Evolutionary conservation across 176 grass and related monocot species (phyloP), one percentile per base, ranked within the genome.

Genomic region (Lolium rigidum): DNA sequence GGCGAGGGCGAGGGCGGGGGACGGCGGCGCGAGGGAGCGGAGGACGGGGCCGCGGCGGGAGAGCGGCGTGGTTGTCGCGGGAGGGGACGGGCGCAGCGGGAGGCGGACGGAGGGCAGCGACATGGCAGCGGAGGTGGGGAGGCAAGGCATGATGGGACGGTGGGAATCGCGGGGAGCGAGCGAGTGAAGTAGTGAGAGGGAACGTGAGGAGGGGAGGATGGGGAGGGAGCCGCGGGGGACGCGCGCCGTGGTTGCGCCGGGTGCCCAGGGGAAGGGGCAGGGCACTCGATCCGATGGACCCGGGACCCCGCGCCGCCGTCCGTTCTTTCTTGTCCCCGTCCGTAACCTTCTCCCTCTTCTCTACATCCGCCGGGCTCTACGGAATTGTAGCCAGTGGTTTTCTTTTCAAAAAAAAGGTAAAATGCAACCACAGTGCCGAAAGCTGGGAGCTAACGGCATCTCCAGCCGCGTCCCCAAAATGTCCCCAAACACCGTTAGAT

Each of bases 201-300:
- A 78, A 80, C 28, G 77, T 48, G 82, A 75, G 14, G 78, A 85
- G 13, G 66, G 75, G 56, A 74, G 44, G 70, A 26, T 3, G 70
- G 37, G 18, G 54, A 17, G 26, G 24, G 73, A 50, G 54, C 11
- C 59, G 44, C 56, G 73, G 24, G 48, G 48, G 24, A 35, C 48
- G 73, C 59, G 80, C 70, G 79, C 22, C 49, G 64, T 50, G 17
- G 46, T 52, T 50, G 80, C 70, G 79, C 16, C 59, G 63, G 58
- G 9, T 74, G 68, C 69, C 75, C 38, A 10, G 21, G 79, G 49
- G 46, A 0, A 48, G 82, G 1, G 31, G 31, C 31, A 35, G 31
- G 64, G 73, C 65, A 31, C 79, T 44, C 68, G 89, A 90, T 90
- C 89, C 89, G 84, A 83, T 87, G 89, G 84, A 83, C 80, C 65